Conservation (phyloP, 176 grass and related monocot species). For the Carex kokanica region DNA sequence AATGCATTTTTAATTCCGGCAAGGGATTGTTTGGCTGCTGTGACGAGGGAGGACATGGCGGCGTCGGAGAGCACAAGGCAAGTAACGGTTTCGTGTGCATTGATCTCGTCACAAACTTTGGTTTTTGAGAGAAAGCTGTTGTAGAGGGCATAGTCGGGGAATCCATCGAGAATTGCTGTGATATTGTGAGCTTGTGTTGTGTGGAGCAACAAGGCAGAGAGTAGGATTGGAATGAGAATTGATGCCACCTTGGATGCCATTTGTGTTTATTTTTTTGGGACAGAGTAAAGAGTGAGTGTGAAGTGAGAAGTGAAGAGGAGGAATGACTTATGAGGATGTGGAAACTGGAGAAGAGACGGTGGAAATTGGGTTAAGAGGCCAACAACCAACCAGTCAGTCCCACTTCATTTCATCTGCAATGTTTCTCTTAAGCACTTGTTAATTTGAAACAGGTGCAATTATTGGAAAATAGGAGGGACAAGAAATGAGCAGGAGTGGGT, state of each 20-base stretch:
- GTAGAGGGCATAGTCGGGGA: slow-evolving; percentile 70
- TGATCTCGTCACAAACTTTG: slow-evolving; percentile 95
- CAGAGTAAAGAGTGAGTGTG: not conserved
- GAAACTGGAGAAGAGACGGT: not conserved
- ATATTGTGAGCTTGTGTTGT: slow-evolving; percentile 58
- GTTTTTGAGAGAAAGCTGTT: slow-evolving; percentile 86
- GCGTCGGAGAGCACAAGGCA: slow-evolving; percentile 63
- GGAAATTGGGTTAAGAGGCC: not conserved
- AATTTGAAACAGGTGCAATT: not conserved
- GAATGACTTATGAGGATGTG: not conserved
- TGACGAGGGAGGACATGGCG: slow-evolving; percentile 60
- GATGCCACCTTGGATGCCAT: slow-evolving; percentile 16
- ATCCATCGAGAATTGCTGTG: slow-evolving; percentile 61
- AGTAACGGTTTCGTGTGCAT: slow-evolving; percentile 58
- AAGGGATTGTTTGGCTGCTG: slow-evolving; percentile 47
- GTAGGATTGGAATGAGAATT: slow-evolving; percentile 16
- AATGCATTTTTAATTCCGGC: slow-evolving; percentile 86
- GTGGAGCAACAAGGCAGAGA: not conserved
- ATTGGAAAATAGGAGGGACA: not conserved
- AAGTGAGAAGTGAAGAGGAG: not conserved
- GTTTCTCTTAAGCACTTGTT: not conserved
- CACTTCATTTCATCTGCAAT: not conserved
- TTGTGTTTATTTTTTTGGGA: too few species aligned
- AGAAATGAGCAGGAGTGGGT: not conserved
- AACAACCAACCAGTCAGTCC: not conserved